phyloP scores from a whole-genome alignment of 2,329 filamentous ascomycete genomes.

The Diaporthe ampelina region DNA sequence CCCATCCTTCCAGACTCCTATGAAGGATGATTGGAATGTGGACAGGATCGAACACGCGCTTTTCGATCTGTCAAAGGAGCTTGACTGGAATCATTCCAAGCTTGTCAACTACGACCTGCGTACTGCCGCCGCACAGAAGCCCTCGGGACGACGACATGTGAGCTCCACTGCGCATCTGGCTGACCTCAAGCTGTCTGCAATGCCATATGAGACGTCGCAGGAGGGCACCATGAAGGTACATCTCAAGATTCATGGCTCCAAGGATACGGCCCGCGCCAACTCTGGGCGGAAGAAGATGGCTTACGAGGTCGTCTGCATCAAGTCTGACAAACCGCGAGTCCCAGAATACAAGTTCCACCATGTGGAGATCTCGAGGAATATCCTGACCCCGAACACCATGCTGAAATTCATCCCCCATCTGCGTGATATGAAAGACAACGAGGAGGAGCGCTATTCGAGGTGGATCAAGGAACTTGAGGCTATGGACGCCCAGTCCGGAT shows the following conservation, averaged over 20 bases:
- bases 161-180: constrained; percentile 64
- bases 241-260: constrained; percentile 65
- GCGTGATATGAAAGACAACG: constrained; percentile 68
- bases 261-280: constrained; percentile 55
- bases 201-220: constrained; percentile 33
- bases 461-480: constrained; percentile 71
- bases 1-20: constrained; percentile 51
- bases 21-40: constrained; percentile 57
- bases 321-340: constrained; percentile 65
- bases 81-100: constrained; percentile 61
- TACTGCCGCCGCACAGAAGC: constrained; percentile 56
- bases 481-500: constrained; percentile 70
- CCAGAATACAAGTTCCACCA: constrained; percentile 73
- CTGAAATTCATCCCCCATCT: constrained; percentile 72
- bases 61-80: constrained; percentile 56
- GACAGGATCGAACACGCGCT: constrained; percentile 59
- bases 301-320: constrained; percentile 60
- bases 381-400: constrained; percentile 72
- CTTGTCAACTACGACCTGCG: constrained; percentile 61
- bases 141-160: constrained; percentile 54
- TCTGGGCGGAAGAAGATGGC: constrained; percentile 59
- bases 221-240: constrained; percentile 60
- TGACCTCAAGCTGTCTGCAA: constrained; percentile 50
- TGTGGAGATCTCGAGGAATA: constrained; percentile 71
- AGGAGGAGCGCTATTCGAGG: constrained; percentile 67